phyloP scores from a whole-genome alignment of 768 basidiomycete species.

The Lactifluus piperatus region DNA sequence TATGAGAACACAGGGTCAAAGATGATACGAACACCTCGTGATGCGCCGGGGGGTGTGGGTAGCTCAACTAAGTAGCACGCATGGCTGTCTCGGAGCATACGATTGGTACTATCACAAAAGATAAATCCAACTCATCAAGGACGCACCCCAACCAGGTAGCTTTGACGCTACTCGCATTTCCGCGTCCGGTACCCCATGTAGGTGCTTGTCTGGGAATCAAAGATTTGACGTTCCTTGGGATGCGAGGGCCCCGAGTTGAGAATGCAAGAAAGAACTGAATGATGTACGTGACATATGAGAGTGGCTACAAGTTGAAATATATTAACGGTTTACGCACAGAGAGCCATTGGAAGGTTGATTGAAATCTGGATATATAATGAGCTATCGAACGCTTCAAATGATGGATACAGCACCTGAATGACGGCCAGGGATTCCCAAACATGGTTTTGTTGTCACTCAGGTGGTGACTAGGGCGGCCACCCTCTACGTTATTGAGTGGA shows the following conservation, averaged over 20 bases:
- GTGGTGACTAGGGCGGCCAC: conserved; percentile 14
- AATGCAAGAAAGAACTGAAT: neutral
- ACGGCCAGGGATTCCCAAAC: conserved; percentile 19
- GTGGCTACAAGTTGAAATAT: too few relatives aligned
- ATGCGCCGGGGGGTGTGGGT: conserved; percentile 27
- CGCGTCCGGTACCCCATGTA: conserved; percentile 6
- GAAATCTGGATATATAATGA: neutral
- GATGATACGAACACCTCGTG: conserved; percentile 31
- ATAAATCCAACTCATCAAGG: neutral
- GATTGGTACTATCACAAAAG: neutral
- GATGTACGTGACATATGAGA: neutral
- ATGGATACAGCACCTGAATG: conserved; percentile 13
- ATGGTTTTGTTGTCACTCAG: conserved; percentile 7
- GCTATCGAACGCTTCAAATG: neutral
- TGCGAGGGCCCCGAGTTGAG: neutral
- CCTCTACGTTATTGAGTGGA: neutral
- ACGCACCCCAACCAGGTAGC: conserved; percentile 19
- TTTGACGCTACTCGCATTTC: conserved; percentile 12
- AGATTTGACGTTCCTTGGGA: conserved; percentile 16
- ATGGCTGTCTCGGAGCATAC: conserved; percentile 22
- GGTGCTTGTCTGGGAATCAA: conserved; percentile 13
- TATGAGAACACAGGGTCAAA: conserved; percentile 33
- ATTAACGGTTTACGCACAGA: conserved; percentile 2
- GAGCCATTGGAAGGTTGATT: conserved; percentile 12
- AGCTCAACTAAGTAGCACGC: conserved; percentile 35